Percentiles rank a stretch among this genome's conserved stretches.
phyloP scores from a whole-genome alignment of 371 early-diverging fungal genomes.

The Rhizopus stolonifer region DNA sequence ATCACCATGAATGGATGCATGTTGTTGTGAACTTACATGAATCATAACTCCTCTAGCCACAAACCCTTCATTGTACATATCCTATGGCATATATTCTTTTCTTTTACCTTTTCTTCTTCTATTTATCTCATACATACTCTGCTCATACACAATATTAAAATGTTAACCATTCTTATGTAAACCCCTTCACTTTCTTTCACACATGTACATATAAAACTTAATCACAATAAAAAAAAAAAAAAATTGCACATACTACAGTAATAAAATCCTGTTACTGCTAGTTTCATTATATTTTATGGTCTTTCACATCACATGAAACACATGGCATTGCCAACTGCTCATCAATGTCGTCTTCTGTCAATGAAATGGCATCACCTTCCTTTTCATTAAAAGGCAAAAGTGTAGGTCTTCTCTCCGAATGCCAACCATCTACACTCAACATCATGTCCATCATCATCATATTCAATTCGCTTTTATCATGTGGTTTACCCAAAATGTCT shows the following conservation, averaged over 20 bases:
- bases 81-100: not conserved
- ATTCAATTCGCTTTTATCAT: slow-evolving; percentile 6
- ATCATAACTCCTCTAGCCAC: not conserved
- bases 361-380: slow-evolving; percentile 6
- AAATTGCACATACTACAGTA: too few relatives aligned
- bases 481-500: slow-evolving; percentile 27
- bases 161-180: too few relatives aligned
- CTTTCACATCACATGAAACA: too few relatives aligned
- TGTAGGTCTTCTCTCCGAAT: slow-evolving; percentile 5
- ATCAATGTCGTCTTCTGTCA: slow-evolving; percentile 3
- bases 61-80: not conserved
- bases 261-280: slow-evolving; percentile 1
- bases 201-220: too few relatives aligned
- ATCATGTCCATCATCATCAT: slow-evolving; percentile 19
- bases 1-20: slow-evolving; percentile 51
- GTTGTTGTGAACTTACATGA: slow-evolving; percentile 45
- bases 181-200: too few relatives aligned
- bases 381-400: slow-evolving; percentile 4
- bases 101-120: not conserved
- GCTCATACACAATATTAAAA: too few relatives aligned
- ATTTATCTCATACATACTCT: too few relatives aligned
- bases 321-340: not conserved
- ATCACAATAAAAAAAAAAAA: too few relatives aligned
- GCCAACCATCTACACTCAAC: slow-evolving; percentile 17
- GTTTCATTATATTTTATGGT: too few relatives aligned